These are phyloP conservation scores for Termitomyces sp. DNA, from an alignment of 768 basidiomycete species.

Conservation along the genomic window DNA sequence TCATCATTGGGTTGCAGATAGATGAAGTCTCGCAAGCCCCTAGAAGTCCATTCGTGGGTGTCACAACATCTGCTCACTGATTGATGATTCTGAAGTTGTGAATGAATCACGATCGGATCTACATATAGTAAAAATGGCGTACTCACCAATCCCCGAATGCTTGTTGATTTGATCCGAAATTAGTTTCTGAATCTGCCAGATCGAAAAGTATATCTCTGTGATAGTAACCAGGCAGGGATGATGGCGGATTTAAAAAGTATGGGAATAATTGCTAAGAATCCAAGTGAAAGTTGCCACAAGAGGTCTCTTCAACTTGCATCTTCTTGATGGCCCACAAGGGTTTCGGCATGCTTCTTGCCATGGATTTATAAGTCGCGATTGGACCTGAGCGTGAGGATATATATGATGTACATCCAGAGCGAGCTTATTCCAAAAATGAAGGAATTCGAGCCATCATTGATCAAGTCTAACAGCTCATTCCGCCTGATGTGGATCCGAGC, in stretches of 20 bases:
- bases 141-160: conserved; percentile 24
- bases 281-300: conserved; percentile 21
- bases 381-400: conserved; percentile 30
- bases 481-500: conserved; percentile 7
- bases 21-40: conserved; percentile 18
- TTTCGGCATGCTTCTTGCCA: conserved; percentile 20
- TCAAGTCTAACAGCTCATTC: conserved; percentile 11
- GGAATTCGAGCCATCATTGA: conserved; percentile 11
- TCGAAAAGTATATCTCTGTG: conserved; percentile 21
- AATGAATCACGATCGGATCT: conserved; percentile 23
- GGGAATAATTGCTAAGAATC: conserved; percentile 19
- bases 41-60: conserved; percentile 16
- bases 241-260: conserved; percentile 24
- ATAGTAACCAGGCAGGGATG: conserved; percentile 26
- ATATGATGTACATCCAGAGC: conserved; percentile 23
- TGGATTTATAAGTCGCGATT: conserved; percentile 30
- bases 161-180: conserved; percentile 20
- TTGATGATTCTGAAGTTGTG: conserved; percentile 20
- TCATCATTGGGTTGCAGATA: background rate
- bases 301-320: background rate
- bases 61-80: conserved; percentile 24
- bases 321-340: conserved; percentile 11
- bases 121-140: conserved; percentile 27
- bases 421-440: conserved; percentile 23
- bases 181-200: conserved; percentile 17